A percentile compares a stretch with the other conserved stretches of the same genome.
Evolutionary conservation across 2,329 filamentous ascomycete species (phyloP).

Genomic region (Penicillium thymicola): DNA sequence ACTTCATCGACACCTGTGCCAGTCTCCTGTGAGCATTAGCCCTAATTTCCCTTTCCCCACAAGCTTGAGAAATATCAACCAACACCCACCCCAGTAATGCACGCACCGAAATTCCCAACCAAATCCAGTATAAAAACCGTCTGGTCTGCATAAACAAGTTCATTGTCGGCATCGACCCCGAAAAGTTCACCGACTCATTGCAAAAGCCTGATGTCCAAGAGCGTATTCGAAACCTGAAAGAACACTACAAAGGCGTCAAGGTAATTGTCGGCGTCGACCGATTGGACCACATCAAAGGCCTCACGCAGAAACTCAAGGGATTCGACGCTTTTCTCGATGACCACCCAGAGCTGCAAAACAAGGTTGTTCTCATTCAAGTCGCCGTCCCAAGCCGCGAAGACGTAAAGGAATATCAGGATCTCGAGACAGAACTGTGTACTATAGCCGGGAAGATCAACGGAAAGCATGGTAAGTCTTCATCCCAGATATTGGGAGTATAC

Average conservation of each 20-base stretch:
- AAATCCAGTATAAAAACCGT: slow-evolving; percentile 78
- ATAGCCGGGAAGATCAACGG: slow-evolving; percentile 92
- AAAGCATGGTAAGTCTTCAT: slow-evolving; percentile 61
- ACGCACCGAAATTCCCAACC: slow-evolving; percentile 68
- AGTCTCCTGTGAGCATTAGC: slow-evolving; percentile 63
- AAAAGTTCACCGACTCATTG: slow-evolving; percentile 83
- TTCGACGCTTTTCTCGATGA: slow-evolving; percentile 89
- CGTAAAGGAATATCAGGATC: slow-evolving; percentile 92
- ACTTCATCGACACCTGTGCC: slow-evolving; percentile 87
- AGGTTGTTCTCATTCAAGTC: slow-evolving; percentile 89
- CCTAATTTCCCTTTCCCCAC: too few relatives aligned
- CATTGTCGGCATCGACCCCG: slow-evolving; percentile 91
- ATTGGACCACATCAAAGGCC: slow-evolving; percentile 94
- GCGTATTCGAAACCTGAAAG: slow-evolving; percentile 72
- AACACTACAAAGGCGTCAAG: slow-evolving; percentile 85
- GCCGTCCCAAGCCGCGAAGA: slow-evolving; percentile 81
- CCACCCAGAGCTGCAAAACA: slow-evolving; percentile 89
- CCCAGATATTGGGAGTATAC: background rate
- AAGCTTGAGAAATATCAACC: background rate
- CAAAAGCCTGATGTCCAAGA: slow-evolving; percentile 73
- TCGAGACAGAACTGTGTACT: slow-evolving; percentile 86
- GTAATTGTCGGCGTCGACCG: slow-evolving; percentile 91
- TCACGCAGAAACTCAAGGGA: slow-evolving; percentile 89
- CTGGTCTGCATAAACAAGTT: slow-evolving; percentile 84
- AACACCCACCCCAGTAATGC: slow-evolving; percentile 29